Base-by-base conservation (phyloP, 2,329 filamentous ascomycete genomes). In the Aspergillus unguis region DNA sequence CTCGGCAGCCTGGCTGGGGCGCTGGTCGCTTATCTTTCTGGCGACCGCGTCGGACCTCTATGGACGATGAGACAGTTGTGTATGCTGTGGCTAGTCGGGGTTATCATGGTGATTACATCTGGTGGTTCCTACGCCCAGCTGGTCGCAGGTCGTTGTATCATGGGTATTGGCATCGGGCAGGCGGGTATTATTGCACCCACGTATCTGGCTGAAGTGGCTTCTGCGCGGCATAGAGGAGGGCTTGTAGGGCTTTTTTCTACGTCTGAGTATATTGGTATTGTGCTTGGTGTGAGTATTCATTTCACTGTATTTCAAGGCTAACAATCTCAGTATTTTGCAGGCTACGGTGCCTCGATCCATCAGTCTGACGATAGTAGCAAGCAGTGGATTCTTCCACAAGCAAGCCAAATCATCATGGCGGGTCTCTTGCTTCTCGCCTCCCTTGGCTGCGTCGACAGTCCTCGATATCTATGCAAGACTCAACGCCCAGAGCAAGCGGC, bases 181-280 rank as follows among this genome's bases (percentile, higher is more conserved):
- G 84, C 89, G 1, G 90, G 90, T 0, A 91, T 96, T 27, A 87
- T 95, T 28, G 90, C 92, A 1, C 92, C 92, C 0, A 80, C 95
- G 5, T 96, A 95, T 75, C 90, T 96, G 63, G 90, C 88, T 47
- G 92, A 96, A 70, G 80, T 95, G 27, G 85, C 90, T 0, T 90
- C 91, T 1, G 82, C 82, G 0, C 5, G 51, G 50, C 9, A 41
- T 59, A 1, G 63, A 58, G n/a, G n/a, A n/a, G n/a, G n/a, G n/a
- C n/a, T 48, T 56, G 55, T 2, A 49, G 17, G 17, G 17, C 17
- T 17, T 17, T 17, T 17, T 1, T 17, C 17, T 17, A 17, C 55
- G 25, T 61, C 40, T 29, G 40, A 43, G 7, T 43, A 43, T 43
- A 7, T 43, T 2, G 40, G 40, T 3, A 28, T 43, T n/a, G 40